A percentile compares a stretch with the other conserved stretches of the same genome.
Evolutionary conservation across 768 basidiomycete species (phyloP).

Genomic region (Boletellus sp.): DNA sequence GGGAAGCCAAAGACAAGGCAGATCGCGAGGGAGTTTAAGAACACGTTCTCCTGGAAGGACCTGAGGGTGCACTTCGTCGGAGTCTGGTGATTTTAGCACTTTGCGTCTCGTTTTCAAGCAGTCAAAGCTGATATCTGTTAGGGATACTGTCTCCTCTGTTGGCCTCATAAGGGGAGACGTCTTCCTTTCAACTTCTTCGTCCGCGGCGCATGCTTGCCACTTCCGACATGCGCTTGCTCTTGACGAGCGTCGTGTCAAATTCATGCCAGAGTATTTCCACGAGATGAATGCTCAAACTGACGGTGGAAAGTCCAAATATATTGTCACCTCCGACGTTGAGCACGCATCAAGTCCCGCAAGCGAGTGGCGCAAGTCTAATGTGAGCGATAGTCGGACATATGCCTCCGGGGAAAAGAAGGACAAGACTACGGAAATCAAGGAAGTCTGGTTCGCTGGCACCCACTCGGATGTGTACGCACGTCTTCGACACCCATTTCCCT

Average conservation of each 20-base stretch:
- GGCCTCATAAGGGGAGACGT: conserved; percentile 46
- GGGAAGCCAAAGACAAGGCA: too few species aligned
- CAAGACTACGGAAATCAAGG: conserved; percentile 34
- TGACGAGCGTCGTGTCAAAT: conserved; percentile 59
- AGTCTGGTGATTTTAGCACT: too few species aligned
- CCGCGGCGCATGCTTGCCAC: conserved; percentile 50
- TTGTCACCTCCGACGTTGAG: background rate
- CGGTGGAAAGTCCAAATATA: conserved; percentile 6
- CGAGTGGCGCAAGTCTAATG: background rate
- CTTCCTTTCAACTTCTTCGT: conserved; percentile 52
- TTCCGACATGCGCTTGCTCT: conserved; percentile 65
- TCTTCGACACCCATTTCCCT: rapidly evolving
- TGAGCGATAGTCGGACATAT: background rate
- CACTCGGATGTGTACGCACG: conserved; percentile 34
- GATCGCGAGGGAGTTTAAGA: too few species aligned
- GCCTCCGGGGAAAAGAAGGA: background rate
- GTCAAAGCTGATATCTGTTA: conserved; percentile 17
- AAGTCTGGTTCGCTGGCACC: conserved; percentile 64
- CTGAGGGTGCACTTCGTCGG: too few species aligned
- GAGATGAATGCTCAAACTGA: conserved; percentile 24
- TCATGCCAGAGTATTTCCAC: conserved; percentile 41
- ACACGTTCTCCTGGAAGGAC: too few species aligned
- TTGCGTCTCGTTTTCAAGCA: background rate
- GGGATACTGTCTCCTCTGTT: conserved; percentile 69
- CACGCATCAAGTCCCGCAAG: background rate